Evolutionary conservation across 352 stramenopile genomes (phyloP).

Genomic region (Globisporangium okanoganense): DNA sequence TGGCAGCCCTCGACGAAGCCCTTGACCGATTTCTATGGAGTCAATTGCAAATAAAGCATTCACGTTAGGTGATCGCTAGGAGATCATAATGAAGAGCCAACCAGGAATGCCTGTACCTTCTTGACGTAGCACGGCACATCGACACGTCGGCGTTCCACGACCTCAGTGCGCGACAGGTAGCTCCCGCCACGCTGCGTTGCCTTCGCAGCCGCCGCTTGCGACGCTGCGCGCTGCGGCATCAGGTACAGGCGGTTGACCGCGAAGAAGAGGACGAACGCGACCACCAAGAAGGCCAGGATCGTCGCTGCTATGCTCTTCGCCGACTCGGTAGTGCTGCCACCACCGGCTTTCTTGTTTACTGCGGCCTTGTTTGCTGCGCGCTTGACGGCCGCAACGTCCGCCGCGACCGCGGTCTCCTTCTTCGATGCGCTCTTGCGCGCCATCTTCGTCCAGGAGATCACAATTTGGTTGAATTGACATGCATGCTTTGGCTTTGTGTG

Average conservation of each 20-base stretch:
- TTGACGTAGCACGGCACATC: constrained; percentile 46
- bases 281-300: constrained; percentile 9
- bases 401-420: constrained; percentile 4
- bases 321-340: constrained; percentile 5
- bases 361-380: background rate
- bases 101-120: constrained; percentile 25
- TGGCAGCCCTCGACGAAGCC: constrained; percentile 66
- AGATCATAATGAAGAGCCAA: background rate
- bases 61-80: background rate
- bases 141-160: constrained; percentile 41
- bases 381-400: background rate
- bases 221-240: background rate
- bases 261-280: constrained; percentile 8
- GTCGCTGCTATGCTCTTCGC: background rate
- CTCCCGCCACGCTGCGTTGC: background rate
- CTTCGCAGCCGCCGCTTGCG: background rate
- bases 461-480: background rate
- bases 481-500: background rate
- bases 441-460: constrained; percentile 9
- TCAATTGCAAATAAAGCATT: background rate
- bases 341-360: background rate
- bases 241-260: constrained; percentile 13
- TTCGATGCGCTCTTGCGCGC: constrained; percentile 16
- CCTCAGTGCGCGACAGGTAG: constrained; percentile 24
- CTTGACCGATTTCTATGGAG: constrained; percentile 25